Evolutionary conservation across 2,329 filamentous ascomycete species (phyloP).

Genomic region (Ophiostoma himal-ulmi): DNA sequence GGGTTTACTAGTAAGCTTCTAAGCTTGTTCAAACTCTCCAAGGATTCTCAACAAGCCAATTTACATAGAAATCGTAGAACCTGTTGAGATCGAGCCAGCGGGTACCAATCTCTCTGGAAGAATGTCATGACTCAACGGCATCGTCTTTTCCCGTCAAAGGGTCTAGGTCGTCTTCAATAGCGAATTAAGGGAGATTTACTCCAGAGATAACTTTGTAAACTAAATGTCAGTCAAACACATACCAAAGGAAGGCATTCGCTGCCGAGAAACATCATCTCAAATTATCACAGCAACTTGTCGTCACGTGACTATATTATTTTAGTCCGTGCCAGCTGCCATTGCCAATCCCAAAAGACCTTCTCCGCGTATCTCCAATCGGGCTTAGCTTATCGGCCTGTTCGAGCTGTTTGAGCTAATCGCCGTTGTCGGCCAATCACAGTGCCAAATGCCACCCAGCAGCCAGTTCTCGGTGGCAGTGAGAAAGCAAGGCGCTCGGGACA

Average conservation of each 20-base stretch:
- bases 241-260: not conserved
- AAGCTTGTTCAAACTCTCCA: not conserved
- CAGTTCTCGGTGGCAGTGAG: not conserved
- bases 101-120: not conserved
- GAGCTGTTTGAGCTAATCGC: slow-evolving; percentile 3
- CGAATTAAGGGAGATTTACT: not conserved
- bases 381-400: not conserved
- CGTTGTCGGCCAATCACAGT: slow-evolving; percentile 13
- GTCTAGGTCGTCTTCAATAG: not conserved
- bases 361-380: slow-evolving; percentile 1
- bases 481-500: not conserved
- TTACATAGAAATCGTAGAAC: not conserved
- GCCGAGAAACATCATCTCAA: not conserved
- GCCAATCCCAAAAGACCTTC: not conserved
- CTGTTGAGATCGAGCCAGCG: not conserved
- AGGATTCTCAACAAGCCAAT: not conserved
- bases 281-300: not conserved
- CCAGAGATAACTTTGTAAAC: not conserved
- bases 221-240: not conserved
- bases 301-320: not conserved
- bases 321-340: not conserved
- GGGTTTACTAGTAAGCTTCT: too few relatives aligned
- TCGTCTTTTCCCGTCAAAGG: not conserved
- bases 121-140: not conserved
- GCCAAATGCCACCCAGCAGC: not conserved